Conservation (phyloP, 2,329 filamentous ascomycete species). For the Diaporthe ampelina region DNA sequence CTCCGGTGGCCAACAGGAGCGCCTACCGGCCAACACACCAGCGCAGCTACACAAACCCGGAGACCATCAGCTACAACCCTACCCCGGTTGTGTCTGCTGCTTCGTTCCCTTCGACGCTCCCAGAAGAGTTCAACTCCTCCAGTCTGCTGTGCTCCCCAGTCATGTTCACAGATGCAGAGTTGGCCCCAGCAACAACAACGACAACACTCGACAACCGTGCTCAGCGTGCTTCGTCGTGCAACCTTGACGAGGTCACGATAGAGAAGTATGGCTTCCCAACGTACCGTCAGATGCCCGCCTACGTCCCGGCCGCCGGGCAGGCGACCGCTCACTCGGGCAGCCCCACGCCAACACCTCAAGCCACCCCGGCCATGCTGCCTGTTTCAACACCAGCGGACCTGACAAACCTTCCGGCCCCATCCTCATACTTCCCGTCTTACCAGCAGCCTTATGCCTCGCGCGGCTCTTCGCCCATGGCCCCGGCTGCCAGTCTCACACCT, state of each 20-base stretch:
- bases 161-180: conserved; percentile 61
- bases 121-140: conserved; percentile 53
- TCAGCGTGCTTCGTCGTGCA: conserved; percentile 76
- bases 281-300: conserved; percentile 80
- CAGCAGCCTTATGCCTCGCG: conserved; percentile 59
- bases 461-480: conserved; percentile 59
- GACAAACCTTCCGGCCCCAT: conserved; percentile 38
- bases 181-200: conserved; percentile 45
- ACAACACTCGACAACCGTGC: conserved; percentile 53
- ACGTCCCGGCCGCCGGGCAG: conserved; percentile 53
- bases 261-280: conserved; percentile 86
- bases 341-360: conserved; percentile 46
- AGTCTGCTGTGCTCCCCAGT: conserved; percentile 77
- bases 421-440: conserved; percentile 58
- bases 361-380: conserved; percentile 46
- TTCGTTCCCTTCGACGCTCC: conserved; percentile 53
- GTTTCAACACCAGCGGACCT: conserved; percentile 52
- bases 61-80: conserved; percentile 61
- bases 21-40: conserved; percentile 62
- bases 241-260: conserved; percentile 75
- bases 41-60: conserved; percentile 74
- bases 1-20: conserved; percentile 47
- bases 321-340: conserved; percentile 46
- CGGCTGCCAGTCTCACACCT: conserved; percentile 51
- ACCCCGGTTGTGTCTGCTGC: conserved; percentile 51